Evolutionary conservation across 768 basidiomycete genomes (phyloP).

Genomic region (Galerina marginata): DNA sequence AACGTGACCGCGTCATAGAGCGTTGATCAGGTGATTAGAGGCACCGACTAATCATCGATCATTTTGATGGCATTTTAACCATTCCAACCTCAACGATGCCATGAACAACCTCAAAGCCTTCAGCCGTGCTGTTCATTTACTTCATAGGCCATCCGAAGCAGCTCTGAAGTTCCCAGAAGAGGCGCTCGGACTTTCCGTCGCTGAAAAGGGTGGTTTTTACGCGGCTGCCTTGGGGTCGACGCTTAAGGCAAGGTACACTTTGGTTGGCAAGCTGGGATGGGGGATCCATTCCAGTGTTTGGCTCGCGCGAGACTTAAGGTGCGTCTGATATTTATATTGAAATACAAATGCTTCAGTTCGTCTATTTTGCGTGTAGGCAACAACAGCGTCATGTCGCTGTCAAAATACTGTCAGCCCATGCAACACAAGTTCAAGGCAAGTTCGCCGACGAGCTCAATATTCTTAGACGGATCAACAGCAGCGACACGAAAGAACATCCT

Average conservation of each 20-base stretch:
- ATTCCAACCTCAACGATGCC: too few relatives aligned
- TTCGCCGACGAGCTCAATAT: constrained; percentile 20
- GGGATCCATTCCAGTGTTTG: constrained; percentile 51
- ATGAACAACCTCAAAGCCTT: too few relatives aligned
- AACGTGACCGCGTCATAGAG: too few relatives aligned
- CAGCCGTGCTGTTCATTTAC: too few relatives aligned
- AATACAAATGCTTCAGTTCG: too few relatives aligned
- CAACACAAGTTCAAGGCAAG: constrained; percentile 32
- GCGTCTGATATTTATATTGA: constrained; percentile 3
- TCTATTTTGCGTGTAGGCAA: too few relatives aligned
- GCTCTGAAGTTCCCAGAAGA: constrained; percentile 17
- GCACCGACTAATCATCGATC: too few relatives aligned
- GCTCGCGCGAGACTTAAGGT: constrained; percentile 44
- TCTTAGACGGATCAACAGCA: constrained; percentile 12
- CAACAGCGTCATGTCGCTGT: constrained; percentile 20
- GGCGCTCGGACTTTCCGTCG: constrained; percentile 20
- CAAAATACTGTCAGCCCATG: constrained; percentile 42
- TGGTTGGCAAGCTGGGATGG: constrained; percentile 63
- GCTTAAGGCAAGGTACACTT: constrained; percentile 42
- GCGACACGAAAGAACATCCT: constrained; percentile 6
- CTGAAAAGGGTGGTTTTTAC: constrained; percentile 20
- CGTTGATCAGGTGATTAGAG: too few relatives aligned
- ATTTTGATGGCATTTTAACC: too few relatives aligned
- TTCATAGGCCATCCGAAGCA: too few relatives aligned
- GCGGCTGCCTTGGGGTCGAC: constrained; percentile 6